phyloP scores from a whole-genome alignment of 2,329 filamentous ascomycete genomes.

The Ophiostoma piceae region DNA sequence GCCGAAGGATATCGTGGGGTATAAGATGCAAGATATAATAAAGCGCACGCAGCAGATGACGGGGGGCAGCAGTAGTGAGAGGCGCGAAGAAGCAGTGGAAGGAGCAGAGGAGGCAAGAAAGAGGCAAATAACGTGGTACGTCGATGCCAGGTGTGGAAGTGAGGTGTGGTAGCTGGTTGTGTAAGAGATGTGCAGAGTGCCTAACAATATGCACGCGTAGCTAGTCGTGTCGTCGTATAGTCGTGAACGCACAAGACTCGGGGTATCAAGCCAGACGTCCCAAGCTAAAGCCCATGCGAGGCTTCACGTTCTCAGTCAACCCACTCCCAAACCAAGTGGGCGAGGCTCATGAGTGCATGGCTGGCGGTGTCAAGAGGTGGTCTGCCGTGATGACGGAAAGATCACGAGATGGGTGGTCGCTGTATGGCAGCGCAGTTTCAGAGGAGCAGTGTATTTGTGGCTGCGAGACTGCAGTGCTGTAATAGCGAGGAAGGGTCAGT shows the following conservation, averaged over 20 bases:
- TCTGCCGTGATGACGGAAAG: conserved; percentile 12
- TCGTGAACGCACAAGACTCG: not conserved
- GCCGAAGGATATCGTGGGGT: conserved; percentile 11
- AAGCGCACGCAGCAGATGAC: not conserved
- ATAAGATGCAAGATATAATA: conserved; percentile 13
- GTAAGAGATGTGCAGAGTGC: not conserved
- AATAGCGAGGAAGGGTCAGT: not conserved
- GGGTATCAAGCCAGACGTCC: not conserved
- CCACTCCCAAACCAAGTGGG: conserved; percentile 12
- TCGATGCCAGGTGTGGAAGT: not conserved
- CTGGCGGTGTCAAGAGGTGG: conserved; percentile 1
- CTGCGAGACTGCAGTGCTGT: not conserved
- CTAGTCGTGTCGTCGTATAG: not conserved
- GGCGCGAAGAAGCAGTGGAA: not conserved
- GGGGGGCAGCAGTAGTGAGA: not conserved
- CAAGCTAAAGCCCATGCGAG: not conserved
- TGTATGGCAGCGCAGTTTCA: not conserved
- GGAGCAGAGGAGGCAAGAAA: not conserved
- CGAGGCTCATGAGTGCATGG: conserved; percentile 10
- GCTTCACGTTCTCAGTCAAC: conserved; percentile 8
- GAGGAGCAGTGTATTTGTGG: not conserved
- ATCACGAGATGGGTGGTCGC: not conserved
- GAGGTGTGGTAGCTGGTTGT: not conserved
- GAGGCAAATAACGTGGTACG: conserved; percentile 4
- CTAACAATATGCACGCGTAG: not conserved